Base-by-base conservation (phyloP, 208 protist genomes). In the Trichomonas gallinae region DNA sequence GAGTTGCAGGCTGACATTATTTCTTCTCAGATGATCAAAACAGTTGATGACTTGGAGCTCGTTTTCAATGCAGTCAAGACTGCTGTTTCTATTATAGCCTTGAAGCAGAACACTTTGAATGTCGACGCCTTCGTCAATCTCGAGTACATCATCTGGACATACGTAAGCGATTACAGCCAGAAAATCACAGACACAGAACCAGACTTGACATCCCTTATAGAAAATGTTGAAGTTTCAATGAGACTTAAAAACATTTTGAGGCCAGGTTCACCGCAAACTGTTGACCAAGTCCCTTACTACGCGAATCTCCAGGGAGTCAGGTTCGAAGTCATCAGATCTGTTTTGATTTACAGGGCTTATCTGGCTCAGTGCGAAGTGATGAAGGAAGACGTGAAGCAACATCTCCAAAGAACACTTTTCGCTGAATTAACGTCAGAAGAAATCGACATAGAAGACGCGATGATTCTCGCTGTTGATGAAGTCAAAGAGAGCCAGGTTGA, bases 401-500 rank as follows among this genome's bases (percentile, higher is more conserved):
- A 93, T 36, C 31, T 93, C 9, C 40, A 17, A 17, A 93, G 45
- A 42, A 93, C 87, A 38, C 31, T 93, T 23, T 93, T 93, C 44
- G 23, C 40, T n/a, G 87, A 93, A 93, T 15, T 93, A 38, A 93
- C 42, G n/a, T 23, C 42, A 93, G 44, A 93, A 51, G 87, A 93
- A 38, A 44, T 58, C n/a, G 44, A 93, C 10, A 34, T 51, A 8
- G 40, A 42, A 48, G n/a, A 51, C 38, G 44, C 26, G 10, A 48
- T 93, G 13, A 93, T 93, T 93, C 51, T 93, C 11, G 87, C 87
- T 17, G 44, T 51, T 38, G 87, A 93, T 93, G 87, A 93, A 93
- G 87, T 93, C 31, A 93, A 93, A 93, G 44, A 48, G 38, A 23
- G 26, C 31, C 11, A 26, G 38, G n/a, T 58, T 51, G 44, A 93